These are phyloP conservation scores for Flueggea neowawraea DNA, from an alignment of 441 rosid genomes.

Conservation along the genomic window DNA sequence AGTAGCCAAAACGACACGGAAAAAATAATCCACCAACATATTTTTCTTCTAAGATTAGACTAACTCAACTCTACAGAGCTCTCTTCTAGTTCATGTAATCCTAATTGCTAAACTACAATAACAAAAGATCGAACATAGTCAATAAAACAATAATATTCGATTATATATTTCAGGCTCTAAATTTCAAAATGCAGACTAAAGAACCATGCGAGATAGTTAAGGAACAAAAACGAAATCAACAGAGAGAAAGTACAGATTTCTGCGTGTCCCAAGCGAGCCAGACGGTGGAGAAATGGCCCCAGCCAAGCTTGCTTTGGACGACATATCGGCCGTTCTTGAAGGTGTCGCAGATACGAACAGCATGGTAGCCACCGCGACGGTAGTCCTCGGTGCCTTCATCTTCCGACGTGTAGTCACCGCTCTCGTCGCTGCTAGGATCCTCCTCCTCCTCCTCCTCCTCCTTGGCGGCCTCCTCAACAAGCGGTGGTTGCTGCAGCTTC, in stretches of 20 bases:
- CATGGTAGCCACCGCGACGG: conserved; percentile 67
- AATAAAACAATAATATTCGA: no score
- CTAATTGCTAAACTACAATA: no score
- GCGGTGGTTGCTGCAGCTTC: not conserved
- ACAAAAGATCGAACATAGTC: no score
- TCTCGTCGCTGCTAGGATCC: conserved; percentile 36
- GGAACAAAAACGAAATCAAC: not conserved
- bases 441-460: conserved; percentile 23
- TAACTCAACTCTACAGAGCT: no score
- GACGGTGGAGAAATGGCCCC: conserved; percentile 83
- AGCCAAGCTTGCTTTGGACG: conserved; percentile 63
- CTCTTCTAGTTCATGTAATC: no score
- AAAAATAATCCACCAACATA: no score
- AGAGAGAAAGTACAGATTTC: conserved; percentile 27
- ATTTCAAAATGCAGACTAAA: no score
- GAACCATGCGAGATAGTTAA: no score
- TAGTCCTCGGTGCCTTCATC: conserved; percentile 74
- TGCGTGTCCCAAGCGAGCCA: conserved; percentile 77
- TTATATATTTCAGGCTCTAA: no score
- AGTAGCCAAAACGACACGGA: no score
- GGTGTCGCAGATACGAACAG: conserved; percentile 58
- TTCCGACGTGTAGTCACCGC: conserved; percentile 64
- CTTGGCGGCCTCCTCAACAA: not conserved
- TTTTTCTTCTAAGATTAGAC: no score
- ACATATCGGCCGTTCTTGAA: conserved; percentile 65